These are phyloP conservation scores for Aspergillus alliaceus DNA, from an alignment of 2,329 filamentous ascomycete genomes.

Conservation along the genomic window DNA sequence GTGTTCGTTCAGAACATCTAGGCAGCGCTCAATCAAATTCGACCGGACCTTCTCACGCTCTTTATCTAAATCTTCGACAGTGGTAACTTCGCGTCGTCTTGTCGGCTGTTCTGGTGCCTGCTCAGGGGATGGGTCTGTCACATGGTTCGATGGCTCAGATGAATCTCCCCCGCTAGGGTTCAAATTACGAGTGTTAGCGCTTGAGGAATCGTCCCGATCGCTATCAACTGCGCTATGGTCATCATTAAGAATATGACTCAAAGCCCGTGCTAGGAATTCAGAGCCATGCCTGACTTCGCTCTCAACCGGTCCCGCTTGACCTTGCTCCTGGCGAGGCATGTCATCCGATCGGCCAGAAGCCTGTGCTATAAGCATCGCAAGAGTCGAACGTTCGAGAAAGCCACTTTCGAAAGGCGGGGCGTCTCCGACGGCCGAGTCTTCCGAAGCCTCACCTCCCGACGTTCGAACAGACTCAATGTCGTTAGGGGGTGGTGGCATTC, in stretches of 20 bases:
- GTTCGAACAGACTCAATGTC: constrained; percentile 47
- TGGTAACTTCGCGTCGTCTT: constrained; percentile 41
- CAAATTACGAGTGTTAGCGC: constrained; percentile 18
- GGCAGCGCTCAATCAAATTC: constrained; percentile 81
- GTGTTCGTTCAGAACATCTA: constrained; percentile 87
- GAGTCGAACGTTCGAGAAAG: constrained; percentile 29
- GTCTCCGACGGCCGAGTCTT: constrained; percentile 30
- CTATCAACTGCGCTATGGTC: constrained; percentile 26
- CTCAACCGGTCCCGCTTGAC: constrained; percentile 26
- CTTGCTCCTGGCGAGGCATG: constrained; percentile 21
- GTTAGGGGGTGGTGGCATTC: constrained; percentile 66
- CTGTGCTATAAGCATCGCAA: constrained; percentile 37
- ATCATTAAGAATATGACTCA: constrained; percentile 43
- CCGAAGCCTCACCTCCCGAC: constrained; percentile 30
- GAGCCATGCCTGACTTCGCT: constrained; percentile 33
- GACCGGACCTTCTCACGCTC: constrained; percentile 71
- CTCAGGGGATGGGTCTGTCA: constrained; percentile 19
- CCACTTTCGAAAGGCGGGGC: constrained; percentile 24
- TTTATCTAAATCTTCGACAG: constrained; percentile 76
- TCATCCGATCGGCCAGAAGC: constrained; percentile 29
- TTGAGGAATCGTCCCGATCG: constrained; percentile 24
- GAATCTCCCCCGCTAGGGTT: constrained; percentile 12
- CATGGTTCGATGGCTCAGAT: constrained; percentile 23
- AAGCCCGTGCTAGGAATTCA: constrained; percentile 42
- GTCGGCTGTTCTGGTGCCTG: constrained; percentile 24